Conservation (phyloP, 495 filamentous ascomycete species). For the Parmelia sp. region DNA sequence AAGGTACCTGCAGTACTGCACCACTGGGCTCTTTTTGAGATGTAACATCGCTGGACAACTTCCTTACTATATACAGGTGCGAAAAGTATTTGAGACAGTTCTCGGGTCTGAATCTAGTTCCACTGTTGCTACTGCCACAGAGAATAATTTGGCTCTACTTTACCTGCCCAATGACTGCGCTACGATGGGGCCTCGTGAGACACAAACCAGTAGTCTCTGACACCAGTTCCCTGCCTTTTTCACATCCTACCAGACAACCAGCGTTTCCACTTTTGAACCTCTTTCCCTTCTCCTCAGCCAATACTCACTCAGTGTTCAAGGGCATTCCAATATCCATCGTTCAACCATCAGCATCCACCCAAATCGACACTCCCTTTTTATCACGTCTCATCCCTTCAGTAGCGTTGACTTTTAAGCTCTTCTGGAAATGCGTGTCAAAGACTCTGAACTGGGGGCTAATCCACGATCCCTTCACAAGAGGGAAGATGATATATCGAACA, state of each 20-base stretch:
- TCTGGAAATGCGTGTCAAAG: conserved; percentile 84
- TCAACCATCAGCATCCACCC: conserved; percentile 52
- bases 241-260: background rate
- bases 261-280: background rate
- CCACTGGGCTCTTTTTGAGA: background rate
- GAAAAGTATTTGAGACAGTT: background rate
- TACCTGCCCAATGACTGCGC: background rate
- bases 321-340: no score
- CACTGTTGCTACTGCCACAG: background rate
- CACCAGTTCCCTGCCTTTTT: background rate
- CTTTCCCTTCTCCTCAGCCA: background rate
- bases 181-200: background rate
- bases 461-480: conserved; percentile 56
- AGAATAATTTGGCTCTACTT: background rate
- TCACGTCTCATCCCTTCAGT: conserved; percentile 66
- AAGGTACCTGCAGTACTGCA: no score
- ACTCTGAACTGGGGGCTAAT: conserved; percentile 68
- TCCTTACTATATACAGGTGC: background rate
- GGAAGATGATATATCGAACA: conserved; percentile 63
- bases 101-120: background rate
- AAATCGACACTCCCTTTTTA: conserved; percentile 65
- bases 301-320: background rate
- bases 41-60: background rate
- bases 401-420: conserved; percentile 66
- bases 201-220: background rate